These are phyloP conservation scores for Camellia sinensis DNA, from an alignment of 148 eudicot genomes.

Conservation along the genomic window DNA sequence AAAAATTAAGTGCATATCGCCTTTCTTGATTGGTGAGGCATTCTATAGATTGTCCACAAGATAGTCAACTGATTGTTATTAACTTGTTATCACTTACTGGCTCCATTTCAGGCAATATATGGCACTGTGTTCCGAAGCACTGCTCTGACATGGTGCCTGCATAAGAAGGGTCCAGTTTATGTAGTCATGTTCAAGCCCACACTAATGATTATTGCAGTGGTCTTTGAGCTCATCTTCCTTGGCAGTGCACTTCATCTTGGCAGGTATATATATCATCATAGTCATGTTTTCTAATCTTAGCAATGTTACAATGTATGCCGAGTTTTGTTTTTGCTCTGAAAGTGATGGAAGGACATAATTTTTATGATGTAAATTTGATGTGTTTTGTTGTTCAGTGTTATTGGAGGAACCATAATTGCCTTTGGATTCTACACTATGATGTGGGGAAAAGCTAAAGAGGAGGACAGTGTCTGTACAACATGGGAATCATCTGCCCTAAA, in stretches of 20 bases:
- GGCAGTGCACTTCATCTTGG: constrained; percentile 24
- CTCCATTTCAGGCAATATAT: constrained; percentile 15
- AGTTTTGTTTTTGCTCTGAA: not conserved
- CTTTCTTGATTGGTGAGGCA: not conserved
- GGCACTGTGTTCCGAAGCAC: constrained; percentile 11
- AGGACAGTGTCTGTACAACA: not conserved
- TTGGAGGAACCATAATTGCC: constrained; percentile 49
- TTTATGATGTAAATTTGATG: not conserved
- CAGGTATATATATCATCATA: constrained; percentile 10
- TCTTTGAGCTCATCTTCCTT: constrained; percentile 20
- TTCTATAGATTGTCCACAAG: not conserved
- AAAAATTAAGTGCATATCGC: no score
- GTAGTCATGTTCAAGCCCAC: constrained; percentile 30
- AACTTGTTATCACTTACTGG: not conserved
- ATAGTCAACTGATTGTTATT: not conserved
- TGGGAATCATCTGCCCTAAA: constrained; percentile 7
- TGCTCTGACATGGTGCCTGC: constrained; percentile 24
- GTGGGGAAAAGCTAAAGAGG: constrained; percentile 48
- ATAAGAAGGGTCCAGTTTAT: constrained; percentile 25
- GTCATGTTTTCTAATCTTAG: not conserved
- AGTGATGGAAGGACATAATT: not conserved
- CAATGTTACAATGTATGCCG: not conserved
- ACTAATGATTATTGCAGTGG: constrained; percentile 19
- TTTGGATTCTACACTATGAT: constrained; percentile 51
- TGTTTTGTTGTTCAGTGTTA: constrained; percentile 31